Percentiles rank a stretch among this genome's conserved stretches.
These are phyloP conservation scores for Flagelloscypha sp. DNA, from an alignment of 768 basidiomycete genomes.

Conservation along the genomic window DNA sequence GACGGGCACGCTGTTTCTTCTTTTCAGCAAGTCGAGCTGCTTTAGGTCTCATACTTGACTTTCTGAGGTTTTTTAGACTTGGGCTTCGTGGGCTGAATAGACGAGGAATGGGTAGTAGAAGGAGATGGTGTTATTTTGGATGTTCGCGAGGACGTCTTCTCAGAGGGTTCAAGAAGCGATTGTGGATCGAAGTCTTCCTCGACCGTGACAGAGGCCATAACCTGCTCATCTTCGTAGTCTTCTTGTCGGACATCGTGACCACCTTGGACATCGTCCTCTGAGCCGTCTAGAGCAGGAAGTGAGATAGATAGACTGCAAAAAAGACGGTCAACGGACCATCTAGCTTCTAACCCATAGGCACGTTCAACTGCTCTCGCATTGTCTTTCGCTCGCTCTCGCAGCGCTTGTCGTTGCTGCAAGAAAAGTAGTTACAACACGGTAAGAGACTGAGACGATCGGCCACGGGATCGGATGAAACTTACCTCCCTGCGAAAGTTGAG, in stretches of 20 bases:
- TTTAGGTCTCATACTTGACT: conserved; percentile 64
- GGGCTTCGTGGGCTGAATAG: conserved; percentile 5
- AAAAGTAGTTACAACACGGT: conserved; percentile 8
- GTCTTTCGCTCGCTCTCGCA: conserved; percentile 67
- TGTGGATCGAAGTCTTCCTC: conserved; percentile 86
- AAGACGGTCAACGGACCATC: conserved; percentile 5
- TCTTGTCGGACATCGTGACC: conserved; percentile 45
- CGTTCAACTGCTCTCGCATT: conserved; percentile 74
- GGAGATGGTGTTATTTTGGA: conserved; percentile 7
- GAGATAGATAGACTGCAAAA: background rate
- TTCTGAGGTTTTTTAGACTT: conserved; percentile 32
- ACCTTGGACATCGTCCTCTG: conserved; percentile 29
- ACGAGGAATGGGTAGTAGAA: conserved; percentile 9
- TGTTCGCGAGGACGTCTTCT: conserved; percentile 3
- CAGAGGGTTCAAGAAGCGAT: conserved; percentile 39
- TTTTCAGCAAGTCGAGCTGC: conserved; percentile 53
- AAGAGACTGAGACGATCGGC: conserved; percentile 10
- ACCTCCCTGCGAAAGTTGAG: conserved; percentile 76
- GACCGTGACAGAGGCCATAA: conserved; percentile 83
- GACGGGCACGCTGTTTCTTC: conserved; percentile 54
- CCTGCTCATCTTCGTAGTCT: conserved; percentile 78
- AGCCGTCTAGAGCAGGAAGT: conserved; percentile 8
- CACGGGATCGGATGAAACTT: conserved; percentile 15
- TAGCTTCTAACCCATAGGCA: conserved; percentile 65
- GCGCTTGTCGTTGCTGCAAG: conserved; percentile 62